Base-by-base conservation (phyloP, 371 early-diverging fungal species). In the Quaeritorhiza haematococci region DNA sequence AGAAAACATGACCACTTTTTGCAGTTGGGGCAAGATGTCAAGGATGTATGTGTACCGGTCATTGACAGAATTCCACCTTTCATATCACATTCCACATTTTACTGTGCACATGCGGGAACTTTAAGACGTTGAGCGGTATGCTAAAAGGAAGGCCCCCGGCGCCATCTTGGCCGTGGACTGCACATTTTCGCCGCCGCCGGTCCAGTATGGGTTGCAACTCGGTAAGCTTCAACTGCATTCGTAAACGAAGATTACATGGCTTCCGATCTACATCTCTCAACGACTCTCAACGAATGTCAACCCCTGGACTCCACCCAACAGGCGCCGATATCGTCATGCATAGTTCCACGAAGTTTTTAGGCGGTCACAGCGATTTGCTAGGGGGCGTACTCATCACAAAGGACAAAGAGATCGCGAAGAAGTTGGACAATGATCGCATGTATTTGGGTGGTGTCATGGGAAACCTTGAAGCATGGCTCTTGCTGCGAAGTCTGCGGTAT, bases 281-380 rank as follows among this genome's bases (percentile, higher is more conserved):
- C n/a, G n/a, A n/a, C n/a, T n/a, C n/a, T n/a, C 8, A 46, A 52
- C 50, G 8, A 45, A 45, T 8, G 24, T n/a, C 10, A 21, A 10
- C 0, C 51, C 21, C 19, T 54, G 53, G 15, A 13, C 49, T 21
- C 41, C 56, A 26, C 17, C 49, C 19, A 30, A 58, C 26, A 52
- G 77, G 77, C 19, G 75, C 64, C 30, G 73, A 78, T 51, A 55
- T 74, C n/a, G 76, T 68, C n/a, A 71, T 78, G 72, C 80, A 79
- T 53, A 56, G 61, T 23, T 33, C 60, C 26, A 79, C 80, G 21
- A 79, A 79, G 61, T 77, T 59, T 33, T 32, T 76, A 0, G 78
- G 74, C 42, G 80, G 80, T 1, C 80, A 79, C 57, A 69, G 67
- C 27, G 80, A 79, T 64, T 56, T 75, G 8, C 59, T 81, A 3